A percentile compares a stretch with the other conserved stretches of the same genome.
Evolutionary conservation across 306 rosid genomes (phyloP).

Genomic region (Ammopiptanthus mongolicus): DNA sequence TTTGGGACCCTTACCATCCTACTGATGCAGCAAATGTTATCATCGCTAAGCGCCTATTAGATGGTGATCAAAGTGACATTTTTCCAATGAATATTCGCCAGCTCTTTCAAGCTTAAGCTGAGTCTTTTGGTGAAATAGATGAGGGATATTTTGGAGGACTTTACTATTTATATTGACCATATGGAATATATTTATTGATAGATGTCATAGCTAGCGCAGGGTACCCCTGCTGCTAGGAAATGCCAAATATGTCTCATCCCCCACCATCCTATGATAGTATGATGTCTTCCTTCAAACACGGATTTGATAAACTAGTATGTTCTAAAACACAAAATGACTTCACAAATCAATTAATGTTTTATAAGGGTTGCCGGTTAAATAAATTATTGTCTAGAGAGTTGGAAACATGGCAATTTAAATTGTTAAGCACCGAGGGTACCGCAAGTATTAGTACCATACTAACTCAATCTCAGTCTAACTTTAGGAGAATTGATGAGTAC

Average conservation of each 20-base stretch:
- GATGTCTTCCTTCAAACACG: neutral
- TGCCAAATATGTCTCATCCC: neutral
- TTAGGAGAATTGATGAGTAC: neutral
- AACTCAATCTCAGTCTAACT: neutral
- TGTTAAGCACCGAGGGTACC: too few species aligned
- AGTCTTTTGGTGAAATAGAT: neutral
- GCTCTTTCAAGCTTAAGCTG: conserved; percentile 25
- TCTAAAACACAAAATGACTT: too few species aligned
- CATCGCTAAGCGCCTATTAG: conserved; percentile 44
- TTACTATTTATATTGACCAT: neutral
- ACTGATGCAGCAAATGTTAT: conserved; percentile 53
- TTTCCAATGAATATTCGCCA: conserved; percentile 47
- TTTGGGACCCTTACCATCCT: conserved; percentile 75
- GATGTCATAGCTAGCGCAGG: neutral
- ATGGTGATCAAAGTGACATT: conserved; percentile 37
- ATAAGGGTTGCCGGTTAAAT: too few species aligned
- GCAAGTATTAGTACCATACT: too few species aligned
- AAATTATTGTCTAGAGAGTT: too few species aligned
- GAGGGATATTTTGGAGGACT: neutral
- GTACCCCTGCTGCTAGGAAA: neutral
- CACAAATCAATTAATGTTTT: too few species aligned
- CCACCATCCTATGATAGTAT: neutral
- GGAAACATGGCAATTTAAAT: too few species aligned
- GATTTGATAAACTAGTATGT: neutral
- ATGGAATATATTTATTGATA: neutral